Evolutionary conservation across 2,329 filamentous ascomycete species (phyloP), one percentile per base, ranked within the genome.

Genomic region (Diaporthe ilicicola): DNA sequence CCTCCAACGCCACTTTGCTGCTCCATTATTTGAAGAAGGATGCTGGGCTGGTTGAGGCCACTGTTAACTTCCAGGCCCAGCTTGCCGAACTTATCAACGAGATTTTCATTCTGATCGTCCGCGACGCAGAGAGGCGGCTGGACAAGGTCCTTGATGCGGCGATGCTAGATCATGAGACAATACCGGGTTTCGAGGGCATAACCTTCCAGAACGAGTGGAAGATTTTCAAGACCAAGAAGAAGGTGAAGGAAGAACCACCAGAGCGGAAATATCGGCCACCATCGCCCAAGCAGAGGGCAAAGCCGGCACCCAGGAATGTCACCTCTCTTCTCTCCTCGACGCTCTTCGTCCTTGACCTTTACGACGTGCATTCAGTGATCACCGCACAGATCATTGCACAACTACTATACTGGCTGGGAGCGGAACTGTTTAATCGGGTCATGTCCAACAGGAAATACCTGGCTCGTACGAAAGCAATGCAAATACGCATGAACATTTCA

Each of bases 171-270:
- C 95, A 98, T 80, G 96, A 99, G 82, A 98, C 95, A 0, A 99
- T 99, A 74, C 95, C 96, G 1, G 96, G 96, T 0, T 96, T 99
- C 75, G 95, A 98, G 79, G 95, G 97, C 78, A 94, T 99, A 72
- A 92, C 94, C 7, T 99, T 99, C 78, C 95, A 98, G 79, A 95
- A 98, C 78, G 96, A 99, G 80, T 99, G 96, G 96, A 98, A 97
- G 77, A 88, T 99, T 46, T 97, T 99, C 83, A 95, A 96, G 78
- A 90, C 93, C 70, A 98, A 97, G 81, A 90, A 92, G 73, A 94
- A 97, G 75, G 91, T 94, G 48, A 97, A 97, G 81, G 92, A 94
- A 67, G 94, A 98, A 79, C 94, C 95, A 0, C 86, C 92, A 2
- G 95, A 98, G 81, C 97, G 97, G 82, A 90, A 94, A 53, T 95